Conservation (phyloP, 176 grass and related monocot species). For the Aegilops umbellulata region DNA sequence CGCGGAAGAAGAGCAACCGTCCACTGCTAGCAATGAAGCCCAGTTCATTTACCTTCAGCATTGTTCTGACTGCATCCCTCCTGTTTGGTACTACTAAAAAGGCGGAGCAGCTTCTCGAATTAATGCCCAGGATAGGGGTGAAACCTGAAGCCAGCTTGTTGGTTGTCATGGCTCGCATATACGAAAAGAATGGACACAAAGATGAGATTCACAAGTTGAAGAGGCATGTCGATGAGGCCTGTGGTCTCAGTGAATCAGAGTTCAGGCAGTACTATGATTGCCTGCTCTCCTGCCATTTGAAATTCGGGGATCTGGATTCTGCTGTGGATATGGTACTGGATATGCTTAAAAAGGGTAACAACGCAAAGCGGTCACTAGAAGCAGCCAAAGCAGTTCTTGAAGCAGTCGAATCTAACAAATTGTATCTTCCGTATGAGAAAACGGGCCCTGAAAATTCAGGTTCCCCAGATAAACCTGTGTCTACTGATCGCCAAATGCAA, state of each 20-base stretch:
- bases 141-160: constrained; percentile 62
- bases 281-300: constrained; percentile 73
- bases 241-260: constrained; percentile 65
- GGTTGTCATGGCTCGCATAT: constrained; percentile 74
- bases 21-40: constrained; percentile 73
- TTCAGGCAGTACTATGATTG: constrained; percentile 79
- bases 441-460: constrained; percentile 10
- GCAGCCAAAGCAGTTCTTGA: constrained; percentile 64
- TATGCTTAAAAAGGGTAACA: constrained; percentile 78
- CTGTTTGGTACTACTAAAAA: constrained; percentile 75
- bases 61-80: constrained; percentile 71
- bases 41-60: constrained; percentile 58
- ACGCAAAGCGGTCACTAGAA: constrained; percentile 60
- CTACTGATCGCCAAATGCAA: constrained; percentile 35
- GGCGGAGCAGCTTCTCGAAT: constrained; percentile 75
- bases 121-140: constrained; percentile 66
- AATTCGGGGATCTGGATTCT: constrained; percentile 73
- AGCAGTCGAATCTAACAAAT: constrained; percentile 51
- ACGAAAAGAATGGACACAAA: constrained; percentile 82
- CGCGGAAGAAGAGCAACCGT: constrained; percentile 67
- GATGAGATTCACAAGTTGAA: constrained; percentile 78
- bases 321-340: constrained; percentile 70
- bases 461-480: constrained; percentile 34
- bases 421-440: constrained; percentile 44
- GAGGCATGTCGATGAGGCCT: constrained; percentile 65